Percentiles rank a stretch among this genome's conserved stretches.
phyloP scores from a whole-genome alignment of 1,139 yeast genomes.

The Candida freyschussii region DNA sequence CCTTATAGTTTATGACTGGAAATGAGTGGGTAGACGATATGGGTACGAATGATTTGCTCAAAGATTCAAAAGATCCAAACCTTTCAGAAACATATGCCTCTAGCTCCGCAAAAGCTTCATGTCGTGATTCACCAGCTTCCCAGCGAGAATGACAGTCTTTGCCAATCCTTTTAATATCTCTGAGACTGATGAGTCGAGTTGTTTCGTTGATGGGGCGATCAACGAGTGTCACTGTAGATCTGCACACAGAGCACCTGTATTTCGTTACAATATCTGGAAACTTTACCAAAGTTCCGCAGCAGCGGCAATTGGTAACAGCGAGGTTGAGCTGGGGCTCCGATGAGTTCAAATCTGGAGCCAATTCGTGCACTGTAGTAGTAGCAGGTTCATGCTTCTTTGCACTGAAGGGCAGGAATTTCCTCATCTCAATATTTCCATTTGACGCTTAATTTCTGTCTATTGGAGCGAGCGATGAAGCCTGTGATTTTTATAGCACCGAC shows the following conservation, averaged over 20 bases:
- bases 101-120: slow-evolving; percentile 46
- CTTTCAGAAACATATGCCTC: slow-evolving; percentile 38
- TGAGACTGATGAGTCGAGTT: background rate
- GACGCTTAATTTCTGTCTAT: background rate
- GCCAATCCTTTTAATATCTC: slow-evolving; percentile 4
- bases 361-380: too few relatives aligned
- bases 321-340: too few relatives aligned
- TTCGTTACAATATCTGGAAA: slow-evolving; percentile 43
- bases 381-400: too few relatives aligned
- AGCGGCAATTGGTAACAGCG: slow-evolving; percentile 32
- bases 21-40: background rate
- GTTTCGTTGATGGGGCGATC: background rate
- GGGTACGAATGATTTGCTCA: slow-evolving; percentile 48
- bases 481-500: too few relatives aligned
- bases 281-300: slow-evolving; percentile 59
- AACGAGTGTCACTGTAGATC: slow-evolving; percentile 32
- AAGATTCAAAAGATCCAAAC: slow-evolving; percentile 37
- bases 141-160: slow-evolving; percentile 7
- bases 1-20: slow-evolving; percentile 34
- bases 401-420: slow-evolving; percentile 2
- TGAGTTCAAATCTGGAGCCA: too few relatives aligned
- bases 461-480: too few relatives aligned
- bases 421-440: slow-evolving; percentile 1
- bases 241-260: slow-evolving; percentile 55
- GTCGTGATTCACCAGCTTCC: slow-evolving; percentile 23